Evolutionary conservation across 306 rosid genomes (phyloP).

Genomic region (Prunus armeniaca): DNA sequence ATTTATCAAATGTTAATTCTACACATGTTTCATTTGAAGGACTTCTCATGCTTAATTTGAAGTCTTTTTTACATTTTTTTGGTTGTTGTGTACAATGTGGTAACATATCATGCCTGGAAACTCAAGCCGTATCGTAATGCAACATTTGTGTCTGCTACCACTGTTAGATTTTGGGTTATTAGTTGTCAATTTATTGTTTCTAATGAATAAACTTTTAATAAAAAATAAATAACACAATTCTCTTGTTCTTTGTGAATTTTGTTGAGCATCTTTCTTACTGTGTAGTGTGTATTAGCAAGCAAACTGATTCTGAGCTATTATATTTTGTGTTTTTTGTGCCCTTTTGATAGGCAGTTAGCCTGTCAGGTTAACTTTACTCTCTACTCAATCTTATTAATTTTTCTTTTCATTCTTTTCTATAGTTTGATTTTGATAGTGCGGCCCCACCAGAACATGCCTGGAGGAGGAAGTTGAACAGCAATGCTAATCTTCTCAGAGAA

Average conservation of each 20-base stretch:
- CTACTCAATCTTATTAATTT: constrained; percentile 10
- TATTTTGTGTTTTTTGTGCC: background rate
- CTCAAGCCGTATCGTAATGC: background rate
- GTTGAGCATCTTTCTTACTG: background rate
- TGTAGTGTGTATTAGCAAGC: background rate
- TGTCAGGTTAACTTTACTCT: background rate
- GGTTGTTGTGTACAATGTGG: background rate
- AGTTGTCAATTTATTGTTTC: background rate
- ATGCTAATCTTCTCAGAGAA: constrained; percentile 91
- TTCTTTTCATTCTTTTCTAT: constrained; percentile 21
- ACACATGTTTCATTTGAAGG: background rate
- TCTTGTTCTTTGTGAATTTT: background rate
- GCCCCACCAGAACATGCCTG: constrained; percentile 98
- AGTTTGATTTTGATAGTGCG: constrained; percentile 94
- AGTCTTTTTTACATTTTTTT: background rate
- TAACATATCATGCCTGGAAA: background rate
- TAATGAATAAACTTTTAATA: background rate
- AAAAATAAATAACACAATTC: background rate
- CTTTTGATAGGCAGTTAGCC: background rate
- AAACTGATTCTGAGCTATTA: background rate
- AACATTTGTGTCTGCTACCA: background rate
- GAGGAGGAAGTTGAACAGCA: constrained; percentile 91
- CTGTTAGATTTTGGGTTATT: background rate
- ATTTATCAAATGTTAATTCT: background rate
- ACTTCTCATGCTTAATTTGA: background rate